These are phyloP conservation scores for Diversispora epigaea DNA, from an alignment of 192 early-diverging fungal species.

Conservation along the genomic window DNA sequence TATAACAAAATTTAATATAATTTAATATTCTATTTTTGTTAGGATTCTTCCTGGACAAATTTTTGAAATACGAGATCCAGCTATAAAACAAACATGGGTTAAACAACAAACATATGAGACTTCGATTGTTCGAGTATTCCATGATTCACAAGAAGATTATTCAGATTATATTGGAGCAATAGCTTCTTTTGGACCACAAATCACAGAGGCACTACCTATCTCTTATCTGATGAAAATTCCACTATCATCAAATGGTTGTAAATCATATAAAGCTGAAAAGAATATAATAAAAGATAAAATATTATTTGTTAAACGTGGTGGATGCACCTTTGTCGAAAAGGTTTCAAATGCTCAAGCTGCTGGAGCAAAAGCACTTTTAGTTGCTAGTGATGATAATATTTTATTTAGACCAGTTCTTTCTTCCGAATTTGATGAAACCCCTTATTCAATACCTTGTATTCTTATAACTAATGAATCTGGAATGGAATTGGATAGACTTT, in stretches of 20 bases:
- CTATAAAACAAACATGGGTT: conserved; percentile 25
- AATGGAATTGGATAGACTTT: not conserved
- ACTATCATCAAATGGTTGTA: conserved; percentile 38
- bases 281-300: conserved; percentile 36
- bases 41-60: conserved; percentile 33
- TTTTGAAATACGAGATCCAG: conserved; percentile 30
- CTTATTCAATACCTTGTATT: conserved; percentile 19
- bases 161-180: conserved; percentile 6
- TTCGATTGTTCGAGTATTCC: not conserved
- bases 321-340: conserved; percentile 48
- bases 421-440: not conserved
- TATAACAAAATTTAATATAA: not conserved
- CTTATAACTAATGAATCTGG: conserved; percentile 26
- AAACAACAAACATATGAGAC: conserved; percentile 29
- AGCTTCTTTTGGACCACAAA: conserved; percentile 31
- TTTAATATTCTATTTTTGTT: conserved; percentile 14
- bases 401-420: conserved; percentile 30
- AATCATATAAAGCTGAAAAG: conserved; percentile 35
- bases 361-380: conserved; percentile 42
- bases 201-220: not conserved
- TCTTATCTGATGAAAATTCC: conserved; percentile 23
- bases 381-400: conserved; percentile 39
- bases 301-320: conserved; percentile 43
- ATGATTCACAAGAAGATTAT: not conserved
- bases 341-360: conserved; percentile 46